These are phyloP conservation scores for Neoscytalidium dimidiatum DNA, from an alignment of 2,329 filamentous ascomycete genomes.

Conservation along the genomic window DNA sequence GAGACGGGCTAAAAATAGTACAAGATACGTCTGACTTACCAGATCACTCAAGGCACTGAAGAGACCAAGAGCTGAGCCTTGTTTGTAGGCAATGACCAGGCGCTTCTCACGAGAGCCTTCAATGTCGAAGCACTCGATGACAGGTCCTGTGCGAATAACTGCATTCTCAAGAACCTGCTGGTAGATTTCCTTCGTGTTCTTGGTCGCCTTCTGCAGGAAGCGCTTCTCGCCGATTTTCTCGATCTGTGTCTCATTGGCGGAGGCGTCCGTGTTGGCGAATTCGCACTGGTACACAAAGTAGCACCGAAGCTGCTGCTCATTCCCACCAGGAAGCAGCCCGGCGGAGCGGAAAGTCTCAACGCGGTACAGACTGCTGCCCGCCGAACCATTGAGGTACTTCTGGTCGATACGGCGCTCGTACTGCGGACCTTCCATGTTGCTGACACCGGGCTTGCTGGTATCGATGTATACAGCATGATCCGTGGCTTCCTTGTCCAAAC, in stretches of 20 bases:
- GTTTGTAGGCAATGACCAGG: slow-evolving; percentile 90
- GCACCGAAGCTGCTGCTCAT: slow-evolving; percentile 84
- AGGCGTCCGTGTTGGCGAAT: slow-evolving; percentile 76
- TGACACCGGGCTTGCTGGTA: slow-evolving; percentile 86
- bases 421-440: slow-evolving; percentile 73
- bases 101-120: slow-evolving; percentile 90
- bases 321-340: slow-evolving; percentile 72
- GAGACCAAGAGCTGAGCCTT: slow-evolving; percentile 85
- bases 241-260: slow-evolving; percentile 78
- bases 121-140: slow-evolving; percentile 97
- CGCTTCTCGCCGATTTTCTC: slow-evolving; percentile 90
- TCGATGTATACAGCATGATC: slow-evolving; percentile 99
- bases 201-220: slow-evolving; percentile 93
- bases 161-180: slow-evolving; percentile 88
- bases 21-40: neutral
- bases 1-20: neutral
- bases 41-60: slow-evolving; percentile 95
- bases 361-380: slow-evolving; percentile 73
- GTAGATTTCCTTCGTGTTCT: slow-evolving; percentile 95
- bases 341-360: slow-evolving; percentile 97
- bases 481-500: slow-evolving; percentile 88
- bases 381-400: slow-evolving; percentile 88
- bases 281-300: slow-evolving; percentile 99
- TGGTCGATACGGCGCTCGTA: slow-evolving; percentile 93
- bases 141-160: slow-evolving; percentile 82